Evolutionary conservation across 1,139 yeast species (phyloP), one percentile per base, ranked within the genome.

Genomic region (Waltiozyma sp.): DNA sequence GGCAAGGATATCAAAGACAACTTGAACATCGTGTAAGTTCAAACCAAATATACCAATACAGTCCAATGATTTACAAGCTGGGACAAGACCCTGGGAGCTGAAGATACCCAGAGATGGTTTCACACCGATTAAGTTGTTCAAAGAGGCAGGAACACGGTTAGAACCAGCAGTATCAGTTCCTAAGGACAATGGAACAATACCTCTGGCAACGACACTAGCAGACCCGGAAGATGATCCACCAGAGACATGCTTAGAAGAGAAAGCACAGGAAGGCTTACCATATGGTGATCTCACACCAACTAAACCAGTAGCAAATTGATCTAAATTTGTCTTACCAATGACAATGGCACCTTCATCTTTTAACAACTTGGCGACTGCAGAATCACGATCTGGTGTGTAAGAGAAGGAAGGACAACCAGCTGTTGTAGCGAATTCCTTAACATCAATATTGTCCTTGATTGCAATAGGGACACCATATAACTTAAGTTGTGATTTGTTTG

Each of bases 141-240:
- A 71, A 21, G 88, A 91, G n/a, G 97, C 97, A 23, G 98, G 98
- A 28, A 91, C 97, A 57, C 97, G 74, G 40, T 96, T 96, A 13
- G 95, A 85, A 21, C 98, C 98, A n/a, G 97, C 97, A 38, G 98
- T 91, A 59, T 91, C 98, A 8, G 97, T 89, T 41, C 97, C 97
- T 53, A 91, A 70, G 3, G 96, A 72, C 42, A 89, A 56, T 24
- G 97, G 96, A 16, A 85, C 96, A 44, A 81, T 70, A 44, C 97
- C 97, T 52, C 88, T 71, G 18, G 88, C 88, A 19, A 87, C 96
- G 26, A 81, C 91, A 15, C 81, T 79, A 7, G 95, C 94, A 19
- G 95, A 85, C n/a, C 98, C 98, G 2, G 96, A 87, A 31, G 93
- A 81, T 8, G 96, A 87, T 23, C 98, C 98, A 38, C 98, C 97